Evolutionary conservation across 2,329 filamentous ascomycete species (phyloP).

Genomic region (Fonsecaea monophora): DNA sequence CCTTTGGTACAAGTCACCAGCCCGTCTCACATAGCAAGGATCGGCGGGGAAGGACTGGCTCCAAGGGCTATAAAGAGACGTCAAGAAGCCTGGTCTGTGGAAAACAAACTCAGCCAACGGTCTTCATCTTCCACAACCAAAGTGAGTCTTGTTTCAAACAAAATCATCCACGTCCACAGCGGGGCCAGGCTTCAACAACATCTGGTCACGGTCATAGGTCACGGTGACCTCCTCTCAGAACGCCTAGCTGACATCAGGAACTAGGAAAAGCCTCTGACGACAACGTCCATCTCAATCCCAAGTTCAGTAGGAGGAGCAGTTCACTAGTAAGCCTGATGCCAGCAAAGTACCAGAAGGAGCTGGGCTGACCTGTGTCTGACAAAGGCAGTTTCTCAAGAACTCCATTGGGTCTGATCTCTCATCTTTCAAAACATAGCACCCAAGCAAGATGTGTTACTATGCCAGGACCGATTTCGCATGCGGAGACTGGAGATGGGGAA

Average conservation of each 20-base stretch:
- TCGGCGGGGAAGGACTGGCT: slow-evolving; percentile 8
- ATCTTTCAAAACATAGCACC: not conserved
- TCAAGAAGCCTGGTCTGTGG: slow-evolving; percentile 1
- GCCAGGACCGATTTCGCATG: slow-evolving; percentile 34
- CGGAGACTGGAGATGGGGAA: slow-evolving; percentile 42
- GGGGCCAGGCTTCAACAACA: not conserved
- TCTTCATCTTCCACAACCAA: not conserved
- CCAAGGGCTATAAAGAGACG: slow-evolving; percentile 3
- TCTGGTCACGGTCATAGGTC: not conserved
- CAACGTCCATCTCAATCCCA: not conserved
- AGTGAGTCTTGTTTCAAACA: not conserved
- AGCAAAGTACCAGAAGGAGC: not conserved
- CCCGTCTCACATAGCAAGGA: slow-evolving; percentile 28
- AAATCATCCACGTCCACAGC: not conserved
- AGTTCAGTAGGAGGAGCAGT: not conserved
- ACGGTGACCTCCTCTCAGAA: not conserved
- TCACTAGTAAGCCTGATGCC: slow-evolving; percentile 15
- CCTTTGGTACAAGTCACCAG: slow-evolving; percentile 15
- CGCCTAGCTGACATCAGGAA: not conserved
- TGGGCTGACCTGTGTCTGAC: slow-evolving; percentile 10
- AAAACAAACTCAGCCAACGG: not conserved
- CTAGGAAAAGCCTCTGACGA: not conserved
- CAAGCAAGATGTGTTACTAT: slow-evolving; percentile 39
- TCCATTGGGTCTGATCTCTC: not conserved
- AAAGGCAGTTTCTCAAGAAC: not conserved